Evolutionary conservation across 768 basidiomycete species (phyloP).

Genomic region (Infundibulicybe gibba): DNA sequence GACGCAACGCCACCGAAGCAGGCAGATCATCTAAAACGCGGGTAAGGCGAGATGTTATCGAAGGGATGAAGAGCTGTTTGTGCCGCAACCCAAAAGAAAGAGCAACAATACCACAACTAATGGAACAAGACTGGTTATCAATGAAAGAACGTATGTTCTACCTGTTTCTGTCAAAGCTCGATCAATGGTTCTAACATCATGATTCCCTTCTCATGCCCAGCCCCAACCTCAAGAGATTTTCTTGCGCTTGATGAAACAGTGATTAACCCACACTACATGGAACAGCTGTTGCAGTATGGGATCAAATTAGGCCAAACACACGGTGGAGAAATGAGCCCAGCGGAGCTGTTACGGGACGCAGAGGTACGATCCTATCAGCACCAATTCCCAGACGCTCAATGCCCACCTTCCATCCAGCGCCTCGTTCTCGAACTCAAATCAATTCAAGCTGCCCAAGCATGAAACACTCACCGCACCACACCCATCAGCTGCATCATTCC

Average conservation of each 20-base stretch:
- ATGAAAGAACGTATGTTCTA: constrained; percentile 51
- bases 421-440: constrained; percentile 62
- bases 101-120: constrained; percentile 82
- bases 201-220: constrained; percentile 15
- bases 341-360: constrained; percentile 48
- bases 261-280: constrained; percentile 80
- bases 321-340: constrained; percentile 37
- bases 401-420: constrained; percentile 32
- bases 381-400: too few species aligned
- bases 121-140: constrained; percentile 78
- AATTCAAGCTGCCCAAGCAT: constrained; percentile 23
- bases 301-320: constrained; percentile 52
- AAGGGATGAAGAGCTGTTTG: constrained; percentile 80
- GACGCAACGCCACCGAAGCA: constrained; percentile 42
- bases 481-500: too few species aligned
- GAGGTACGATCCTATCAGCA: constrained; percentile 36
- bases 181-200: not conserved
- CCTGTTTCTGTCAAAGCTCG: not conserved
- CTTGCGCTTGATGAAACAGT: constrained; percentile 57
- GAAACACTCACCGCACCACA: too few species aligned
- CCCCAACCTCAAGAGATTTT: constrained; percentile 25
- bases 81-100: constrained; percentile 77
- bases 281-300: constrained; percentile 68
- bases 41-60: constrained; percentile 77
- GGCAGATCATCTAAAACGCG: constrained; percentile 66